A percentile compares a stretch with the other conserved stretches of the same genome.
phyloP scores from a whole-genome alignment of 768 basidiomycete genomes.

The Calocybe cyanea region DNA sequence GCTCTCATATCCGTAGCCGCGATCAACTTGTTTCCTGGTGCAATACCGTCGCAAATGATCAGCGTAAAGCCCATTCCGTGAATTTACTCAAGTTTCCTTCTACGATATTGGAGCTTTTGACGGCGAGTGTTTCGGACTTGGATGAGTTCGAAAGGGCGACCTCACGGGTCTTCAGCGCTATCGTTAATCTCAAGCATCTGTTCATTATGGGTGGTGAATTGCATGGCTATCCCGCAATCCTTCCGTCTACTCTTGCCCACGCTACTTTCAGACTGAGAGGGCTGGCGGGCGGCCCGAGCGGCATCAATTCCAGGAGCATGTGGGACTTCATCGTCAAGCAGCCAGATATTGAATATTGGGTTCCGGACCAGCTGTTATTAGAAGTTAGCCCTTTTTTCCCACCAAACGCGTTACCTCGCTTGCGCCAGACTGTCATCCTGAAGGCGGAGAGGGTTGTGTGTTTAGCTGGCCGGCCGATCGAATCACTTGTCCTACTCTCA shows the following conservation, averaged over 20 bases:
- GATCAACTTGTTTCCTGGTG: not conserved
- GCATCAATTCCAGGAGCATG: not conserved
- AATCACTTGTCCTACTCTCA: not conserved
- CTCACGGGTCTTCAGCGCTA: constrained; percentile 3
- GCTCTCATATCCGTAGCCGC: not conserved
- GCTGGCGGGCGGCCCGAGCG: not conserved
- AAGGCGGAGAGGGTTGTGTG: not conserved
- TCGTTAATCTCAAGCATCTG: constrained; percentile 9
- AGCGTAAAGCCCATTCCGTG: not conserved
- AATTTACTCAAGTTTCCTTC: constrained; percentile 3
- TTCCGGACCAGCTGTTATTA: not conserved
- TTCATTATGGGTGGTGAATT: constrained; percentile 1
- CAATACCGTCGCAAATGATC: not conserved
- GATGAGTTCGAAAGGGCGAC: not conserved
- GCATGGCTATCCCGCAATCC: not conserved
- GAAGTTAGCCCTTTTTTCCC: not conserved
- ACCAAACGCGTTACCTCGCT: not conserved
- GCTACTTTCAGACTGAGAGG: constrained; percentile 1
- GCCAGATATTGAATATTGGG: constrained; percentile 6
- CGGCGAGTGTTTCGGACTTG: not conserved
- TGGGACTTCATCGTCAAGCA: not conserved
- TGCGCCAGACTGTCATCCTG: not conserved
- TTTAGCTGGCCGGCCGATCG: not conserved
- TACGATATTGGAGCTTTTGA: not conserved
- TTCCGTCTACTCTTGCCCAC: not conserved